Base-by-base conservation (phyloP, 495 filamentous ascomycete species). In the Daldinia grandis region DNA sequence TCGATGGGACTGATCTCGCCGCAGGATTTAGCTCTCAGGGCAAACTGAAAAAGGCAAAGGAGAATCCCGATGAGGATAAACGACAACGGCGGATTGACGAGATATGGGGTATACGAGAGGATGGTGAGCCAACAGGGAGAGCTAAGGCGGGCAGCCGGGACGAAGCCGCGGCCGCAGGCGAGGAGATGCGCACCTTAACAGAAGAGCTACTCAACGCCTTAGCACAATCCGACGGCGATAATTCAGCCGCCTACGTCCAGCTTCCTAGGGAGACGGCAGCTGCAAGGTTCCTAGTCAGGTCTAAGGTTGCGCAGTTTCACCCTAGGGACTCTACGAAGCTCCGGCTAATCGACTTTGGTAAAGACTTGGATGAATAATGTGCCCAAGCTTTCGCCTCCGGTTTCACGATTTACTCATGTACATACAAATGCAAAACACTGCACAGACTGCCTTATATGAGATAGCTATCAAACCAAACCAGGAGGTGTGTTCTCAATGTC, bases 221-320 rank as follows among this genome's bases (percentile, higher is more conserved):
- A 37, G 76, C 91, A 54, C 92, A 92, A 58, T 85, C 87, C 0
- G 84, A 82, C 27, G 84, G 84, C 14, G 80, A 82, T 58, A 85
- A 81, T 40, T 79, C 84, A 15, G 83, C 83, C 17, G 86, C 85
- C 0, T 97, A 96, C 81, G 84, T 94, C 37, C 80, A 83, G 42
- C 77, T 97, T 9, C 73, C 84, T n/a, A 83, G 85, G 63, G 94
- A 97, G 67, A 91, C 91, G n/a, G 92, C 93, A 10, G 88, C 90
- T 27, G 91, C 90, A 1, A 85, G 93, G 64, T 97, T 97, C 75
- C 82, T 97, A 9, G 91, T 97, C 21, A 84, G 92, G 68, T 91
- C 91, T 24, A 95, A 92, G 74, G 89, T 95, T 33, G 94, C 94
- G 21, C 89, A 93, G 69, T 95, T 95, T 66, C 91, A 97, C 79